Conservation (phyloP, 1,284 basidiomycete genomes). For the Sanghuangporus sanghuang region DNA sequence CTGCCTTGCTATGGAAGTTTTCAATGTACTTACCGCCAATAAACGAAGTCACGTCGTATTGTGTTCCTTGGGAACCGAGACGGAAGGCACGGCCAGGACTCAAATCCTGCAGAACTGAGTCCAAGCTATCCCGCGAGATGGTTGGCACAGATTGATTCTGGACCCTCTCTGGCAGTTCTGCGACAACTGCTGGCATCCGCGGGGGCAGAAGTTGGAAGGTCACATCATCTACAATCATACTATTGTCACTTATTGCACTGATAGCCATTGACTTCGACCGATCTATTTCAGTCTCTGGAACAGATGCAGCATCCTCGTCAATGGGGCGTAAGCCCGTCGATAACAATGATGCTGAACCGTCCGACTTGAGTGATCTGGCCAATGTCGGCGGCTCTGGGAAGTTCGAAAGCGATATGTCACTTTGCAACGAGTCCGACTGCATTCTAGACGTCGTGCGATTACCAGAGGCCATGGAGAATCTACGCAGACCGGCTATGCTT, state of each 20-base stretch:
- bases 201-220: slow-evolving; percentile 25
- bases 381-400: slow-evolving; percentile 59
- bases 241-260: slow-evolving; percentile 11
- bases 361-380: slow-evolving; percentile 8
- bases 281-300: background rate
- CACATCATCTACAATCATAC: slow-evolving; percentile 20
- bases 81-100: slow-evolving; percentile 20
- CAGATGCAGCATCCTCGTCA: background rate
- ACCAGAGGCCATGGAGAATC: slow-evolving; percentile 34
- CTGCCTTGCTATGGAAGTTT: background rate
- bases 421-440: slow-evolving; percentile 36
- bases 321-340: background rate
- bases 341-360: slow-evolving; percentile 1
- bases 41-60: slow-evolving; percentile 72
- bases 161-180: slow-evolving; percentile 9
- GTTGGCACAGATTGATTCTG: slow-evolving; percentile 30
- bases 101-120: slow-evolving; percentile 23
- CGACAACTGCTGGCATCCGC: slow-evolving; percentile 23
- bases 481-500: slow-evolving; percentile 52
- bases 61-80: slow-evolving; percentile 45
- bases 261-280: slow-evolving; percentile 6
- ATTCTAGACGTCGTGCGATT: slow-evolving; percentile 18
- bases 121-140: slow-evolving; percentile 28
- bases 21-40: slow-evolving; percentile 49
- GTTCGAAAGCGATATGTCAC: slow-evolving; percentile 64